Evolutionary conservation across 1,284 basidiomycete genomes (phyloP), one percentile per base, ranked within the genome.

Genomic region (Malassezia pachydermatis): DNA sequence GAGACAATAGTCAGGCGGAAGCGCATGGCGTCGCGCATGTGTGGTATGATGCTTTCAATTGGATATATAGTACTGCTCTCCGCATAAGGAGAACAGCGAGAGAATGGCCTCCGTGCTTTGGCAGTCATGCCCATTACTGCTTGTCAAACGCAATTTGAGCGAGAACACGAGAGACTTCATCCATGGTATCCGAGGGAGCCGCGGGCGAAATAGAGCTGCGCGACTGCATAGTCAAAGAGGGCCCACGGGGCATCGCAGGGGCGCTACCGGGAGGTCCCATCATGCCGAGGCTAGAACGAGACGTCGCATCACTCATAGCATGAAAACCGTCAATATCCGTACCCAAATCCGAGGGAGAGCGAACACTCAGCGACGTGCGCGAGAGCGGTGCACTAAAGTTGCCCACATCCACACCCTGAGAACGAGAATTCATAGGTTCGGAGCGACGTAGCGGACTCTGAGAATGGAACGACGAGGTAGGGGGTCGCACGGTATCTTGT

Each of bases 151-250:
- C 61, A 34, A 67, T 58, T 41, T 67, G 65, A 4, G 63, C 63
- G 13, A 70, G 47, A 23, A 65, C 59, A 1, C 67, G 63, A 28
- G 63, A 60, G 20, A 70, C 65, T 38, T 70, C 67, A 39, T 70
- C 65, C 57, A 65, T 63, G 6, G 65, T 65, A 19, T 58, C 43
- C 38, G 38, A 52, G 47, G 34, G 54, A 39, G 45, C 36, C 11
- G 35, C 37, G 11, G 20, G 22, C 16, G 38, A 38, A 5, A 36
- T 28, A 10, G 35, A 23, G n/a, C 20, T 34, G 29, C 48, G 48
- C 8, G 42, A 24, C n/a, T n/a, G n/a, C 36, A 43, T 33, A 11
- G 29, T 27, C 27, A 40, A 37, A 20, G 24, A 17, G 10, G 41
- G 27, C 22, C 39, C 37, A n/a, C 48, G 39, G 28, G 41, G 34